Base-by-base conservation (phyloP, 768 basidiomycete species). In the Phylloporus sp. region DNA sequence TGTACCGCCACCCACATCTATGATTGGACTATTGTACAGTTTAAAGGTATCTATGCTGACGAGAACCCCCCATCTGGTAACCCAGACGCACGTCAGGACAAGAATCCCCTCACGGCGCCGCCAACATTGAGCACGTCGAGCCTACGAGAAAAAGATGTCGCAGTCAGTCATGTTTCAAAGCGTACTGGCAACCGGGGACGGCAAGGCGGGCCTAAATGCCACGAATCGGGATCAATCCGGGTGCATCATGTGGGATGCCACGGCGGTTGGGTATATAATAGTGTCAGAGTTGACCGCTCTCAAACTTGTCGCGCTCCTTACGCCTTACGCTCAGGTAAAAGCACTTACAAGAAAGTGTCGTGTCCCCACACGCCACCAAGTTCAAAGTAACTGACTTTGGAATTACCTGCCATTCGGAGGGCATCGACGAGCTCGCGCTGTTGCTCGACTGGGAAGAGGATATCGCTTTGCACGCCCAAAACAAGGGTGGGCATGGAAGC, bases 351-450 rank as follows among this genome's bases (percentile, higher is more conserved):
- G 71, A 97, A 97, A 18, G 93, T 97, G 68, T 99, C 95, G 61
- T 99, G 95, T 2, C 96, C 96, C 94, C 93, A 98, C n/a, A 98
- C 94, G 9, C 95, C 94, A 22, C 95, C 95, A 3, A 98, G 77
- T 68, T 98, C 96, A 63, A 95, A 99, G 67, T 97, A 98, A 49
- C 89, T 86, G 22, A 99, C 96, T 47, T 77, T 71, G 14, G 81
- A 68, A 65, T 97, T 98, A 0, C 96, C 96, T 1, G 86, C 82
- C 78, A 91, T 79, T 50, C 90, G 79, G 52, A 99, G 69, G 20
- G 94, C 95, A 64, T 96, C 92, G 6, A 84, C 92, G 8, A 95
- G 73, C 69, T 99, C 96, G 31, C 95, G 75, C 63, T 98, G 96
- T 68, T 99, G 96, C 59, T 98, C 95, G 9, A 96, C 89, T 0